phyloP scores from a whole-genome alignment of 331 rosid species.

The Prunus yedoensis region DNA sequence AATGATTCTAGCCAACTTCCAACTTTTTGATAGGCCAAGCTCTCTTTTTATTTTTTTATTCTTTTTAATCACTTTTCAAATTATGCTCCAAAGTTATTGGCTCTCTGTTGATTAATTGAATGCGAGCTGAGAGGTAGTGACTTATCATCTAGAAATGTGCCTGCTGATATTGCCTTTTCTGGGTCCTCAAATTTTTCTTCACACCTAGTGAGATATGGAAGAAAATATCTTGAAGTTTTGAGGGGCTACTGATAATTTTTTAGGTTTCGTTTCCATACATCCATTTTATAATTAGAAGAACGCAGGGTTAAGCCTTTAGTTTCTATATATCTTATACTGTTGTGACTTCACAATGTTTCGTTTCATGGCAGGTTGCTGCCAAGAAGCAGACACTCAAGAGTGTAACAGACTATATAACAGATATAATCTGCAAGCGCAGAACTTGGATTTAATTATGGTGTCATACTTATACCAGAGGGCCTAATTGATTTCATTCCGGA shows the following conservation, averaged over 20 bases:
- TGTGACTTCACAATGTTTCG: not conserved
- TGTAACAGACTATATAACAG: constrained; percentile 21
- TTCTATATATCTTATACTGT: not conserved
- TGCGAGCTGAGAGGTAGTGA: not conserved
- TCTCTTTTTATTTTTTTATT: no score
- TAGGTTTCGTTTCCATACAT: no score
- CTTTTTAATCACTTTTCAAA: not conserved
- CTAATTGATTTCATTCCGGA: constrained; percentile 30
- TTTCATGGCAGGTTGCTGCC: constrained; percentile 17
- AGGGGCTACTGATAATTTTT: not conserved
- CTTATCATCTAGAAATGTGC: not conserved
- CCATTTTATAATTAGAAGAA: not conserved
- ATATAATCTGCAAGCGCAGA: constrained; percentile 27
- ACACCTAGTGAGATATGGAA: no score
- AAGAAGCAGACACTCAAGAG: constrained; percentile 28
- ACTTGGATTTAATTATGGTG: constrained; percentile 21
- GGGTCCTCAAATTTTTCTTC: not conserved
- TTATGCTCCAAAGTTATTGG: not conserved
- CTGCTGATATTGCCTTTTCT: not conserved
- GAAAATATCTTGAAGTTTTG: not conserved
- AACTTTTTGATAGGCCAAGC: not conserved
- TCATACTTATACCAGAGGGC: constrained; percentile 28
- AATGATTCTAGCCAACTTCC: not conserved
- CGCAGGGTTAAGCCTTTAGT: not conserved
- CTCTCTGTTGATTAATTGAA: not conserved